Percentiles rank a stretch among this genome's conserved stretches.
Evolutionary conservation across 2,329 filamentous ascomycete genomes (phyloP).

Genomic region (Xylaria sp.): DNA sequence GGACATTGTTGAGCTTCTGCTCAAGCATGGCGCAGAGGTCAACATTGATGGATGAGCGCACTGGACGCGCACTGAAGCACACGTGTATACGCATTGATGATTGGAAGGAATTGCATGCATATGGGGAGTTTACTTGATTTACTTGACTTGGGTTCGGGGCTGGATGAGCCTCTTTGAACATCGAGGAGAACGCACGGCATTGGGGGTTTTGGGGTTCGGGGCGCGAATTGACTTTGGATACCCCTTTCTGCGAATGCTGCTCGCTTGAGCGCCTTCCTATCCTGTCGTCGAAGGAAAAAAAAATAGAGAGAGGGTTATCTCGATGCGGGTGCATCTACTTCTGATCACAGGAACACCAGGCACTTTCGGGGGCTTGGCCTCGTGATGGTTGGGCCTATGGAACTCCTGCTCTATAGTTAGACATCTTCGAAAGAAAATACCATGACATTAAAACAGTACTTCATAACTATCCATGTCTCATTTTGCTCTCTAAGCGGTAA

Average conservation of each 20-base stretch:
- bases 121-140: constrained; percentile 35
- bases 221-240: constrained; percentile 41
- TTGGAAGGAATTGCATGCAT: constrained; percentile 36
- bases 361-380: background rate
- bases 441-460: constrained; percentile 11
- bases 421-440: constrained; percentile 16
- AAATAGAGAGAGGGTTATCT: constrained; percentile 26
- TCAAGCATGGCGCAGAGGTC: constrained; percentile 42
- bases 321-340: constrained; percentile 27
- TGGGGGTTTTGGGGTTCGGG: constrained; percentile 29
- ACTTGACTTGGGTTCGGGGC: constrained; percentile 24
- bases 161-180: constrained; percentile 18
- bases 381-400: constrained; percentile 14
- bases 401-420: constrained; percentile 22
- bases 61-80: constrained; percentile 13
- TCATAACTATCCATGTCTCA: constrained; percentile 14
- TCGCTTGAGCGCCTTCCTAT: constrained; percentile 38
- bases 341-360: constrained; percentile 17
- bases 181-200: constrained; percentile 12
- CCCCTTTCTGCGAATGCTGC: constrained; percentile 36
- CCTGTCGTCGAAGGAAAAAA: constrained; percentile 25
- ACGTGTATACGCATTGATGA: constrained; percentile 37
- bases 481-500: constrained; percentile 8
- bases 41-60: constrained; percentile 37
- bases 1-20: constrained; percentile 43